These are phyloP conservation scores for Macrophomina phaseolina DNA, from an alignment of 2,329 filamentous ascomycete genomes.

Conservation along the genomic window DNA sequence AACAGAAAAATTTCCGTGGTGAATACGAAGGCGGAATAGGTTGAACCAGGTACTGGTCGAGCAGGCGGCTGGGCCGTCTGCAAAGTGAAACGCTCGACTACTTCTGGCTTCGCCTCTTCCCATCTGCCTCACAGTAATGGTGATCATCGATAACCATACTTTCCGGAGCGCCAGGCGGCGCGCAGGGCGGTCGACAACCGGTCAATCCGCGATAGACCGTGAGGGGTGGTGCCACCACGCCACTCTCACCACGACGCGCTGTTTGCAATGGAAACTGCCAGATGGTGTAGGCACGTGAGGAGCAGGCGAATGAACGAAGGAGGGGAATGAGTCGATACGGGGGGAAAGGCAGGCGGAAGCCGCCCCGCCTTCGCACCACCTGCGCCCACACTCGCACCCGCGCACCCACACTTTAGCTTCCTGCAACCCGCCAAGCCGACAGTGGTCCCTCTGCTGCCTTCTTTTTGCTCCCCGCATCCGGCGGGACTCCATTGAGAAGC, in stretches of 20 bases:
- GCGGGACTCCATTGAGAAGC: not conserved
- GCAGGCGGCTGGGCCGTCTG: not conserved
- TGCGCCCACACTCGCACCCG: constrained; percentile 1
- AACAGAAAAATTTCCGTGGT: not conserved
- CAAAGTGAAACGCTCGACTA: constrained; percentile 1
- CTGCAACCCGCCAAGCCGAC: constrained; percentile 5
- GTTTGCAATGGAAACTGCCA: not conserved
- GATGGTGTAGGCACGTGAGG: not conserved
- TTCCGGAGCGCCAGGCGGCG: constrained; percentile 15
- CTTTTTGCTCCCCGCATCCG: constrained; percentile 7
- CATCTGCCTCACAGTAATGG: not conserved
- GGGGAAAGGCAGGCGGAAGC: not conserved
- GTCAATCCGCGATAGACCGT: not conserved
- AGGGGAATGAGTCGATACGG: not conserved
- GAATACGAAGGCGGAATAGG: constrained; percentile 1
- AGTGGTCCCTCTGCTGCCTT: not conserved
- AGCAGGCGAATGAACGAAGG: not conserved
- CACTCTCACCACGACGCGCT: not conserved
- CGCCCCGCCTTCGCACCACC: constrained; percentile 5
- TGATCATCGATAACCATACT: constrained; percentile 5
- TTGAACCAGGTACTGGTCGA: constrained; percentile 5
- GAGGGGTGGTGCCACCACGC: constrained; percentile 10
- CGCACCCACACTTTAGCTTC: constrained; percentile 2
- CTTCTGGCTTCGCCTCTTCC: not conserved
- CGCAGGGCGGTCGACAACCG: constrained; percentile 8